Evolutionary conservation across 805 yeast species (phyloP), one percentile per base, ranked within the genome.

Genomic region (Maudiozyma serrabonitensis): DNA sequence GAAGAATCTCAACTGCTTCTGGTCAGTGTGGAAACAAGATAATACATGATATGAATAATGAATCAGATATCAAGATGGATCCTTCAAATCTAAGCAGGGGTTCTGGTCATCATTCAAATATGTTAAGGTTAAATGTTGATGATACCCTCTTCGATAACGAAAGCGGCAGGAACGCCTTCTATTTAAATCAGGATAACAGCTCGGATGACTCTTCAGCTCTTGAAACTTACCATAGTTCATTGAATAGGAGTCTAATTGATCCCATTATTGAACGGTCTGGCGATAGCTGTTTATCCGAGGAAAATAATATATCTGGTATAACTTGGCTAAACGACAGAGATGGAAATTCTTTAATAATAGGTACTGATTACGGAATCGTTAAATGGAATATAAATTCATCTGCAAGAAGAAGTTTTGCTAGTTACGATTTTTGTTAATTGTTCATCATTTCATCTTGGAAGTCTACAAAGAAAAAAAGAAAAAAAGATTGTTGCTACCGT

Each of bases 301-400:
- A 74, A 51, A 69, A 68, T 54, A 83, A 80, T 51, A 74, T 83
- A 9, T 70, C 79, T 16, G 90, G 90, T 1, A 60, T 84, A 50
- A 82, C 79, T 49, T 76, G 85, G 76, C 64, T 76, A 43, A 72
- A 72, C 43, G 75, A 73, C 53, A 62, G 64, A 16, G 72, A 75
- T 8, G 81, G 82, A 0, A 71, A 79, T 18, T 71, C 74, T 37
- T 62, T 84, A 38, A 69, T 79, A 6, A 76, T 84, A 35, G 90
- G 87, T 1, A 74, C 80, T 47, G 82, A 79, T 51, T 78, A 76
- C 42, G 95, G 95, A 0, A 69, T 87, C 19, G 71, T 81, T 43
- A 72, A 74, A 54, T 86, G 91, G 89, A 78, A 76, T 41, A 75
- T 86, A 44, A 84, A 84, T 56, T 73, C 78, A 15, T 75, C 81